Percentiles rank a stretch among this genome's conserved stretches.
These are phyloP conservation scores for Neolentinus lepideus DNA, from an alignment of 1,284 basidiomycete genomes.

Conservation along the genomic window DNA sequence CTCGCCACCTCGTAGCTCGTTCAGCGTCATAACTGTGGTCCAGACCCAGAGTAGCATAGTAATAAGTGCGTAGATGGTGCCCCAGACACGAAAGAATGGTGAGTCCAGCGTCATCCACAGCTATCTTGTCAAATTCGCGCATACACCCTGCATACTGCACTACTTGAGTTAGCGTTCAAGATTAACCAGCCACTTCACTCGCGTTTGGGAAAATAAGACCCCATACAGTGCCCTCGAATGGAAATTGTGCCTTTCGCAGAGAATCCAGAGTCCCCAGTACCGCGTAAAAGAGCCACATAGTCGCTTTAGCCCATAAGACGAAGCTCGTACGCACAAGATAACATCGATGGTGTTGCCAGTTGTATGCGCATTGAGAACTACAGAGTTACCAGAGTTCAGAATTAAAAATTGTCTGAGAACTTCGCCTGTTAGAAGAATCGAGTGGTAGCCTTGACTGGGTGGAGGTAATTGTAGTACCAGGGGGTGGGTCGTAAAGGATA, in stretches of 20 bases:
- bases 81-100: conserved; percentile 29
- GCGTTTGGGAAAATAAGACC: conserved; percentile 30
- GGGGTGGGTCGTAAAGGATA: conserved; percentile 31
- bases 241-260: conserved; percentile 14
- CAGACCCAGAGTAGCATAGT: conserved; percentile 13
- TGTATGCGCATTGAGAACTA: conserved; percentile 11
- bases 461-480: conserved; percentile 35
- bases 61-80: conserved; percentile 26
- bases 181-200: background rate
- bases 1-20: conserved; percentile 22
- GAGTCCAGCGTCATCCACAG: conserved; percentile 32
- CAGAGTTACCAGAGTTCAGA: conserved; percentile 16
- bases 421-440: conserved; percentile 43
- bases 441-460: conserved; percentile 48
- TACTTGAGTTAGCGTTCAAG: background rate
- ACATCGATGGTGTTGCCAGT: conserved; percentile 20
- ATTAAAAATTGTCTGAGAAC: conserved; percentile 35
- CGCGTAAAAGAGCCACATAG: conserved; percentile 26
- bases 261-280: conserved; percentile 16
- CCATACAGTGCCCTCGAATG: conserved; percentile 26
- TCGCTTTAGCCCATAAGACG: conserved; percentile 27
- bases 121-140: conserved; percentile 30
- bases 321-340: conserved; percentile 25
- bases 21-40: conserved; percentile 26
- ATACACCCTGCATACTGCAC: too few relatives aligned